Base-by-base conservation (phyloP, 1,139 yeast genomes). In the Pichia sp. region DNA sequence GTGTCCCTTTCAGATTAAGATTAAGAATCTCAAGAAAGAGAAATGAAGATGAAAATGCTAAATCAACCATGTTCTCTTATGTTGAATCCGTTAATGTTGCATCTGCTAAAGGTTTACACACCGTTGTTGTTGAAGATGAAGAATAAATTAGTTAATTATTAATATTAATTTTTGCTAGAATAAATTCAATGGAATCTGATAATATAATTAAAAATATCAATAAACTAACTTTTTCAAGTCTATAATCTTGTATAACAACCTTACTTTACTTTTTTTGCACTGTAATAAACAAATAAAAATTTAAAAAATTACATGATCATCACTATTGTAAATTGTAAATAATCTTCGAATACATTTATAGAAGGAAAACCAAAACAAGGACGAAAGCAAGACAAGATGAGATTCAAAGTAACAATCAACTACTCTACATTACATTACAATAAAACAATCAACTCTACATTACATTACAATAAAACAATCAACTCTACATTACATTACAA, bases 21-120 rank as follows among this genome's bases (percentile, higher is more conserved):
- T 84, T 95, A 76, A 91, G 97, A 83, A 91, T 95, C 80, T 90
- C 98, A 62, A 91, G 99, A 89, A 93, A 87, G 93, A 89, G 98
- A 84, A 93, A 93, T 83, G 98, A 95, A 77, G 99, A 93, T 82
- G 99, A 95, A 83, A 93, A 90, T 75, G 98, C 99, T 72, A 87
- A 87, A 85, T 95, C 90, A 81, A 90, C 91, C 78, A 85, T 95
- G 75, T 95, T 89, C 83, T 91, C 99, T 68, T 90, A 82, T 78
- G 99, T 95, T 72, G 98, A 93, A 83, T 95, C 95, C 72, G 96
- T 95, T 73, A 78, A 81, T 71, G 98, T 91, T 70, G 87, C 97
- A 71, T 74, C 95, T 66, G 83, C 89, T 77, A 93, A 93, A 86
- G 98, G 98, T 80, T 87, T 93, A 77, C 86, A 90, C 80, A 93